Evolutionary conservation across 768 basidiomycete genomes (phyloP).

Genomic region (Russula brevipes): DNA sequence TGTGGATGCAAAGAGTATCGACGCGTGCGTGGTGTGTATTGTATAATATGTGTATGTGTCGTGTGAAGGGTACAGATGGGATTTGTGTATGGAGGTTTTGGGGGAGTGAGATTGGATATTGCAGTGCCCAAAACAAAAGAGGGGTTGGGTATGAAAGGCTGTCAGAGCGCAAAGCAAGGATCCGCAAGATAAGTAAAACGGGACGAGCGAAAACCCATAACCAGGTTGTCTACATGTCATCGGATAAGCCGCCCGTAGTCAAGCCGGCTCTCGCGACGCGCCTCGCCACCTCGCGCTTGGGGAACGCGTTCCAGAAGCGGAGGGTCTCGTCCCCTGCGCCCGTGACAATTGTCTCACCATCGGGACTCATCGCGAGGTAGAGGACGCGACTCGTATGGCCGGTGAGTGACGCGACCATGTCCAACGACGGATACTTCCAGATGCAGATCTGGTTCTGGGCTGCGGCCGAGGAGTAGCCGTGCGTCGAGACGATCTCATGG

Average conservation of each 20-base stretch:
- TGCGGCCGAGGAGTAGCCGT: constrained; percentile 90
- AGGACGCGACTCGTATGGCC: constrained; percentile 94
- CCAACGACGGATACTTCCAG: constrained; percentile 90
- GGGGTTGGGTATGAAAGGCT: constrained; percentile 2
- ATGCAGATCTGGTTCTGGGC: constrained; percentile 96
- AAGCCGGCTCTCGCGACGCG: constrained; percentile 37
- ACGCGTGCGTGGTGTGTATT: constrained; percentile 14
- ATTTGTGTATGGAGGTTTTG: not conserved
- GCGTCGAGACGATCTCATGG: constrained; percentile 95
- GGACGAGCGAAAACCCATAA: not conserved
- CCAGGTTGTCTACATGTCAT: constrained; percentile 16
- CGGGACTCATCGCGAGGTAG: constrained; percentile 96
- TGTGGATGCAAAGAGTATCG: constrained; percentile 13
- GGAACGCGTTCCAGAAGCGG: constrained; percentile 96
- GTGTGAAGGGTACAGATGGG: constrained; percentile 13
- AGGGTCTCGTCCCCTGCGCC: constrained; percentile 97
- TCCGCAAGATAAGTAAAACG: not conserved
- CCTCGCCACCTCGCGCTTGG: constrained; percentile 52
- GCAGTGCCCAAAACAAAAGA: constrained; percentile 13
- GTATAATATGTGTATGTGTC: constrained; percentile 12
- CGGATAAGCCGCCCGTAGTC: constrained; percentile 44
- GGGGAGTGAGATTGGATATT: constrained; percentile 4
- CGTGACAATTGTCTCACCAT: constrained; percentile 96
- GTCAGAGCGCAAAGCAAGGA: constrained; percentile 1
- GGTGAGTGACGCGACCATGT: constrained; percentile 90